Conservation (phyloP, 2,329 filamentous ascomycete genomes). For the Colletotrichum ledebouriae region DNA sequence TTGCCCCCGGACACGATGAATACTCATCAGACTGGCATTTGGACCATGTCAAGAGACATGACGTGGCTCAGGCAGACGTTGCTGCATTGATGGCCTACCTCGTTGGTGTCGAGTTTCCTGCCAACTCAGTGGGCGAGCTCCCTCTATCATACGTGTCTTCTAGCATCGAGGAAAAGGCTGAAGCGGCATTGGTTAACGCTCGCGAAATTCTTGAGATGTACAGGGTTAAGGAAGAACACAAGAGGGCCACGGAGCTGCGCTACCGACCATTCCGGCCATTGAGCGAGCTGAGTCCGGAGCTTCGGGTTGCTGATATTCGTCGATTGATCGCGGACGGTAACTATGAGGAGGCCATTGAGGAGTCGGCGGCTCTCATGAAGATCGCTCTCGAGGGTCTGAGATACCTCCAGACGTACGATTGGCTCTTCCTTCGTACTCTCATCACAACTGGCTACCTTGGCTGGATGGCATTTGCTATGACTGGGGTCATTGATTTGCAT, state of each 20-base stretch:
- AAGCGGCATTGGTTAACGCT: slow-evolving; percentile 87
- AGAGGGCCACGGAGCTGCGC: slow-evolving; percentile 79
- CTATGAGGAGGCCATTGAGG: slow-evolving; percentile 82
- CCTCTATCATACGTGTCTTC: slow-evolving; percentile 86
- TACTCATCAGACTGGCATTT: slow-evolving; percentile 92
- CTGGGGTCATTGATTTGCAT: slow-evolving; percentile 88
- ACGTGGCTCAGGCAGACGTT: slow-evolving; percentile 94
- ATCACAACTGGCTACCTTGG: slow-evolving; percentile 93
- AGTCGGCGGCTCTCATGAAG: slow-evolving; percentile 82
- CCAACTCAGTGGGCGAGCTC: slow-evolving; percentile 95
- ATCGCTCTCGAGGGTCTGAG: slow-evolving; percentile 84
- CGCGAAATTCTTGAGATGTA: slow-evolving; percentile 96
- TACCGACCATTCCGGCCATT: slow-evolving; percentile 84
- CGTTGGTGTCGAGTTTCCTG: slow-evolving; percentile 88
- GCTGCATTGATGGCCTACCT: slow-evolving; percentile 97
- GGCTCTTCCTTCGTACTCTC: slow-evolving; percentile 91
- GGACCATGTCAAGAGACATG: slow-evolving; percentile 84
- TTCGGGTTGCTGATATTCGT: slow-evolving; percentile 77
- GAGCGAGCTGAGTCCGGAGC: slow-evolving; percentile 73
- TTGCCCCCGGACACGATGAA: slow-evolving; percentile 88
- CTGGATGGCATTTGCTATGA: slow-evolving; percentile 94
- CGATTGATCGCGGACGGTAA: slow-evolving; percentile 74
- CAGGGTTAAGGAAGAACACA: slow-evolving; percentile 89
- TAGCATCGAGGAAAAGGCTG: slow-evolving; percentile 80
- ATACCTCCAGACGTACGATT: slow-evolving; percentile 98